phyloP scores from a whole-genome alignment of 1,139 yeast genomes.

The Geotrichum histeridarum region DNA sequence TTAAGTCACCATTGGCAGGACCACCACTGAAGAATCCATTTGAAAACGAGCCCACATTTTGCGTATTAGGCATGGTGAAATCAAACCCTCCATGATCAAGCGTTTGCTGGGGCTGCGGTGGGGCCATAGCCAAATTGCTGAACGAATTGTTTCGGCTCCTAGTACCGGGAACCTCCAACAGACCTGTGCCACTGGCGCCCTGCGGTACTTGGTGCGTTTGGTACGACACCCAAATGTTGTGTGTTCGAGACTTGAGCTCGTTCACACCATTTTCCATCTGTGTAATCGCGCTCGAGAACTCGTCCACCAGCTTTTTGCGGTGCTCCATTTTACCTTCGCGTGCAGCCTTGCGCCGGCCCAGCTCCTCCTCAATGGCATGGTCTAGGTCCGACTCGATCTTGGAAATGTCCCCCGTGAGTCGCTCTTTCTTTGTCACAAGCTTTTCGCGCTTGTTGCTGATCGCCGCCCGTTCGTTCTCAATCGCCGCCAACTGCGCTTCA shows the following conservation, averaged over 20 bases:
- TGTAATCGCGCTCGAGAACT: conserved; percentile 35
- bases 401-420: conserved; percentile 23
- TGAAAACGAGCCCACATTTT: background rate
- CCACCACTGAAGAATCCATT: background rate
- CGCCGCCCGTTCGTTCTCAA: conserved; percentile 25
- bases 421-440: conserved; percentile 25
- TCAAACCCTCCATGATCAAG: conserved; percentile 4
- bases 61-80: background rate
- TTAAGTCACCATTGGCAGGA: too few relatives aligned
- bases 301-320: conserved; percentile 29
- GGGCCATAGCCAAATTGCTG: background rate
- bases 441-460: conserved; percentile 27
- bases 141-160: background rate
- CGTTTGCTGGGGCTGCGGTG: conserved; percentile 11
- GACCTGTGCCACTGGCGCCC: background rate
- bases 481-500: conserved; percentile 21
- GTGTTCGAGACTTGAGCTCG: conserved; percentile 26
- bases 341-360: conserved; percentile 21
- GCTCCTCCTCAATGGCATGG: conserved; percentile 17
- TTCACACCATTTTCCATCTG: conserved; percentile 36
- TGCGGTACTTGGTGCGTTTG: background rate
- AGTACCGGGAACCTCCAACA: conserved; percentile 2
- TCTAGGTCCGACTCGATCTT: conserved; percentile 24
- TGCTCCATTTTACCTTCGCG: conserved; percentile 24
- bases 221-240: conserved; percentile 4